Conservation (phyloP, 306 rosid species). For the Medicago lupulina region DNA sequence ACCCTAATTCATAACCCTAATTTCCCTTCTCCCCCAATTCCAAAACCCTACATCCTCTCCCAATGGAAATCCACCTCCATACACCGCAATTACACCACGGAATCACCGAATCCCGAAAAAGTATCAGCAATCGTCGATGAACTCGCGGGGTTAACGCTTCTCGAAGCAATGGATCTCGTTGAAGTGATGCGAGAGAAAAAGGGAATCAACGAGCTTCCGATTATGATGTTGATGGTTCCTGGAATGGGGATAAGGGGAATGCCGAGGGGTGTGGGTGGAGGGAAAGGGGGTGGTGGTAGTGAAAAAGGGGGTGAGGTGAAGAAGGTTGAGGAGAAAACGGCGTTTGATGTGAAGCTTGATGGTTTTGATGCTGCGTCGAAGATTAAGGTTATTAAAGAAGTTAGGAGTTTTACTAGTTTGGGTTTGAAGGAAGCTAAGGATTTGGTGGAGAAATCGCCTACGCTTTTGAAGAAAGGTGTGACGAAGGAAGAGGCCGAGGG, state of each 20-base stretch:
- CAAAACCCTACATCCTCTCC: background rate
- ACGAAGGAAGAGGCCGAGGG: conserved; percentile 86
- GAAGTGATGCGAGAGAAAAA: conserved; percentile 75
- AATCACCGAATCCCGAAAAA: conserved; percentile 50
- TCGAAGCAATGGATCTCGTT: conserved; percentile 76
- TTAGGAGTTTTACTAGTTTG: conserved; percentile 81
- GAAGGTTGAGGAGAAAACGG: conserved; percentile 86
- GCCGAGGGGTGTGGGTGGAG: conserved; percentile 58
- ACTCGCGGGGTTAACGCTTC: conserved; percentile 67
- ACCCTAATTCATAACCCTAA: conserved; percentile 48
- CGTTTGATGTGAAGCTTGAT: conserved; percentile 86
- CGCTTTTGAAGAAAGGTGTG: conserved; percentile 88
- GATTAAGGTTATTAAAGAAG: conserved; percentile 94
- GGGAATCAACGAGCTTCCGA: conserved; percentile 78
- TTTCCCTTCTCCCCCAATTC: conserved; percentile 33
- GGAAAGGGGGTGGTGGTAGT: conserved; percentile 25
- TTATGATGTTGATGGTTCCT: conserved; percentile 82
- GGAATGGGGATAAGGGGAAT: conserved; percentile 65
- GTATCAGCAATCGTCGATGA: conserved; percentile 70
- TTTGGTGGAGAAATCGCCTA: conserved; percentile 89
- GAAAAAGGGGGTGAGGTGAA: conserved; percentile 49
- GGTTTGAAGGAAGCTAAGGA: conserved; percentile 99
- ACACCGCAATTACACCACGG: conserved; percentile 50
- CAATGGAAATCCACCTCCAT: no score
- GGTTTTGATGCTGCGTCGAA: conserved; percentile 77